Conservation (phyloP, 2,329 filamentous ascomycete genomes). For the Stylonectria norvegica region DNA sequence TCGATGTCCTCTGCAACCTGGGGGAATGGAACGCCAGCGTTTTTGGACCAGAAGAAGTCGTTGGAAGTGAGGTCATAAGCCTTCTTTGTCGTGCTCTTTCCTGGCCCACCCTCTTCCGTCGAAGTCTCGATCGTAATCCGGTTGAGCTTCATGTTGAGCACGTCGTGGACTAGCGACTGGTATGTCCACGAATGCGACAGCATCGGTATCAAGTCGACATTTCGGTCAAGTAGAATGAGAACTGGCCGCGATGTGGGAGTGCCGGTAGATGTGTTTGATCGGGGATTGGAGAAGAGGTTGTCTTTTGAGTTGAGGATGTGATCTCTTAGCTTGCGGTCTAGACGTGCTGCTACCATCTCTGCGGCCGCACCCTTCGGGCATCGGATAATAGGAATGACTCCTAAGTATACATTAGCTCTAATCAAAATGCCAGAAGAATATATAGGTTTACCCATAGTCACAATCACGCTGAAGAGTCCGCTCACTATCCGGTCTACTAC, state of each 20-base stretch:
- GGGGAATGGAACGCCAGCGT: slow-evolving; percentile 85
- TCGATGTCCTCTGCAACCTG: slow-evolving; percentile 97
- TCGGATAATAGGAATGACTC: slow-evolving; percentile 89
- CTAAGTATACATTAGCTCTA: slow-evolving; percentile 39
- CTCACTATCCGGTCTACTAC: slow-evolving; percentile 90
- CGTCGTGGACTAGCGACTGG: slow-evolving; percentile 74
- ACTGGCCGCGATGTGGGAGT: slow-evolving; percentile 78
- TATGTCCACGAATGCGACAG: slow-evolving; percentile 87
- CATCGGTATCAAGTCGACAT: slow-evolving; percentile 95
- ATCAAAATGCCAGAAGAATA: background rate
- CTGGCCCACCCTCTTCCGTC: slow-evolving; percentile 70
- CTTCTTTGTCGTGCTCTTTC: slow-evolving; percentile 76
- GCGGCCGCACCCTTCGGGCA: slow-evolving; percentile 91
- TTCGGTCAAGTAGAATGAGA: slow-evolving; percentile 89
- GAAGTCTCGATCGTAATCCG: slow-evolving; percentile 89
- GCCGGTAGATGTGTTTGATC: slow-evolving; percentile 51
- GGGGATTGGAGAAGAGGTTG: slow-evolving; percentile 79
- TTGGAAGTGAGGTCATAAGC: slow-evolving; percentile 84
- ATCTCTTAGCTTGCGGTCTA: slow-evolving; percentile 92
- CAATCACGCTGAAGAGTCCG: slow-evolving; percentile 94
- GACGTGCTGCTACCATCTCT: slow-evolving; percentile 88
- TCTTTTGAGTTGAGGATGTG: slow-evolving; percentile 98
- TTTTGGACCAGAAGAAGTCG: slow-evolving; percentile 96
- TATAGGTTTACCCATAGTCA: slow-evolving; percentile 80
- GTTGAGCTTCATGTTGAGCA: slow-evolving; percentile 65